These are phyloP conservation scores for Talaromyces sp. DNA, from an alignment of 2,329 filamentous ascomycete species.

Conservation along the genomic window DNA sequence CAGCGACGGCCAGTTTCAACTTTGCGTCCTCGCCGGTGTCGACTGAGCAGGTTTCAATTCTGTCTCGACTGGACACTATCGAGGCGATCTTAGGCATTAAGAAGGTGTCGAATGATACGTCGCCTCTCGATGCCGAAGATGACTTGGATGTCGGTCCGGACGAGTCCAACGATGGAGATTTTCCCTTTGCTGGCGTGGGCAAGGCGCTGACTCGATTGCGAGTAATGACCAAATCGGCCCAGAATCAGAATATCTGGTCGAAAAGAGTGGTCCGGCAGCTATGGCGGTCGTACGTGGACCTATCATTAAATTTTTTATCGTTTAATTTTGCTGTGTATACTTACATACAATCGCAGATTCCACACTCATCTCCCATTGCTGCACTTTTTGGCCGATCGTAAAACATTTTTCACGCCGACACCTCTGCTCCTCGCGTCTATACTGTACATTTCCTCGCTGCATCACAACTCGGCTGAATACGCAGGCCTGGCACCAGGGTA, in stretches of 20 bases:
- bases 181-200: constrained; percentile 16
- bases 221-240: constrained; percentile 16
- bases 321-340: neutral
- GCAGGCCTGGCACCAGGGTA: constrained; percentile 17
- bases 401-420: constrained; percentile 20
- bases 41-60: constrained; percentile 12
- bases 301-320: neutral
- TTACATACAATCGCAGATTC: constrained; percentile 16
- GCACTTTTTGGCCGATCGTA: constrained; percentile 23
- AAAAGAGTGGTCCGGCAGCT: constrained; percentile 18
- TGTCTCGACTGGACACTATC: constrained; percentile 21
- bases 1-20: neutral
- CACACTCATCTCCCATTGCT: constrained; percentile 22
- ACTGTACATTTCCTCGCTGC: constrained; percentile 24
- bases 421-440: constrained; percentile 23
- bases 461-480: constrained; percentile 16
- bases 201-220: constrained; percentile 19
- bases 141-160: constrained; percentile 6
- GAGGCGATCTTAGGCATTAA: constrained; percentile 19
- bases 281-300: constrained; percentile 20
- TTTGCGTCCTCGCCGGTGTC: constrained; percentile 9
- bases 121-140: neutral
- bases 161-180: constrained; percentile 12
- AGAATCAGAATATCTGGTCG: constrained; percentile 20
- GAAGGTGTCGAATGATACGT: constrained; percentile 5